Percentiles rank a stretch among this genome's conserved stretches.
Evolutionary conservation across 148 eudicot genomes (phyloP).

Genomic region (Fallopia convolvulus): DNA sequence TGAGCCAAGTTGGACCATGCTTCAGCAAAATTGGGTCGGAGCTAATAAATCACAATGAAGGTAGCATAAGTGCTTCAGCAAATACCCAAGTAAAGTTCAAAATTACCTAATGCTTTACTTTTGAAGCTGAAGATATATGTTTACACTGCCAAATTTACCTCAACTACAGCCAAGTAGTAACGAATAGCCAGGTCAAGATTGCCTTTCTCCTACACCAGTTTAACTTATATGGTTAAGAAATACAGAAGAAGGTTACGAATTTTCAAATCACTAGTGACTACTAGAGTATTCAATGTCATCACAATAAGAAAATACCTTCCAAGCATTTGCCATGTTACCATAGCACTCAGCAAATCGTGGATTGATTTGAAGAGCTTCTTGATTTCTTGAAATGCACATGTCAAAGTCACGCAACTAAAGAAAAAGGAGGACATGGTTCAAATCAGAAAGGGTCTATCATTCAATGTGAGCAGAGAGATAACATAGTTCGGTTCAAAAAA

Average conservation of each 20-base stretch:
- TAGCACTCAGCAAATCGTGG: slow-evolving; percentile 91
- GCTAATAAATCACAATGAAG: slow-evolving; percentile 38
- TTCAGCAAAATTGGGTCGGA: slow-evolving; percentile 94
- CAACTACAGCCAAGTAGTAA: slow-evolving; percentile 74
- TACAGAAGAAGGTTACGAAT: not conserved
- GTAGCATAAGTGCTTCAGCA: not conserved
- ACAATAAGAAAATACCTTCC: slow-evolving; percentile 52
- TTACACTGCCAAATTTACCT: slow-evolving; percentile 39
- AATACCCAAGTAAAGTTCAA: not conserved
- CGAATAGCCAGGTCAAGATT: slow-evolving; percentile 86
- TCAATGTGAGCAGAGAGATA: not conserved
- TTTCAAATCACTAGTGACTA: not conserved
- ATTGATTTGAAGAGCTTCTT: slow-evolving; percentile 84
- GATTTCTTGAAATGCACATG: slow-evolving; percentile 75
- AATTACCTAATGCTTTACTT: not conserved
- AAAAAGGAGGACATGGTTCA: slow-evolving; percentile 9
- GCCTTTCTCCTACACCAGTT: slow-evolving; percentile 70
- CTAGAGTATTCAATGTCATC: not conserved
- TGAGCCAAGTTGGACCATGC: slow-evolving; percentile 97
- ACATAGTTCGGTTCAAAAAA: not conserved
- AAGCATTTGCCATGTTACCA: slow-evolving; percentile 98
- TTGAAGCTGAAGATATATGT: not conserved
- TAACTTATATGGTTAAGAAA: slow-evolving; percentile 9
- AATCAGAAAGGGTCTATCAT: not conserved
- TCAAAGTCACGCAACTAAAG: slow-evolving; percentile 81